Base-by-base conservation (phyloP, 176 grass and related monocot species). In the Luzula sylvatica region DNA sequence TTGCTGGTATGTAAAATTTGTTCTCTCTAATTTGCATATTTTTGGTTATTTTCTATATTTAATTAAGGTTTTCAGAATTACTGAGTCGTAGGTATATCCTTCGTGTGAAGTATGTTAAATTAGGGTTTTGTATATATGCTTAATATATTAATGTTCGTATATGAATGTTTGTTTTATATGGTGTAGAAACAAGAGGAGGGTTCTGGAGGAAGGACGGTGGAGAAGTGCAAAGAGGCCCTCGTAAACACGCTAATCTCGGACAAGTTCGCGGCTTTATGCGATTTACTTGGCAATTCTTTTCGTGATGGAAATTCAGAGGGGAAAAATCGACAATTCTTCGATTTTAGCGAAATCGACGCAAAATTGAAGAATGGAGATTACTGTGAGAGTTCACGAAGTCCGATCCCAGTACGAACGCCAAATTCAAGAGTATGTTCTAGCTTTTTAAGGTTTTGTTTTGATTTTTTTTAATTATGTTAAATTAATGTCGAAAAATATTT, bases 281-380 rank as follows among this genome's bases (percentile, higher is more conserved):
- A 69, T 65, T 75, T 84, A 58, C 83, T 95, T 72, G 53, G 61
- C 48, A 80, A 61, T 23, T 43, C 40, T 61, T 61, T 61, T 43
- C 18, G 15, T 56, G 68, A 28, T 68, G 75, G 77, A 21, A 68
- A 81, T 69, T 72, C 79, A 62, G 69, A 76, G 28, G 65, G 61
- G 38, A 48, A 52, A 53, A 67, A 58, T 47, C 76, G 48, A 57
- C 65, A 56, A 44, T 88, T 77, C 61, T 78, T 95, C 55, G 56
- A 88, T 76, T 95, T 88, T 56, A 58, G 70, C 17, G 14, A 81
- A 46, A 81, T 95, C 30, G 78, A 84, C 44, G 73, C 68, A 68
- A 95, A 86, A 44, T 72, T 95, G 72, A 95, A 75, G 65, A 84
- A 70, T 88, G 88, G 88, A 61, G 74, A n/a, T n/a, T n/a, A 72